Base-by-base conservation (phyloP, 1,284 basidiomycete genomes). In the Ceratobasidium theobromae region DNA sequence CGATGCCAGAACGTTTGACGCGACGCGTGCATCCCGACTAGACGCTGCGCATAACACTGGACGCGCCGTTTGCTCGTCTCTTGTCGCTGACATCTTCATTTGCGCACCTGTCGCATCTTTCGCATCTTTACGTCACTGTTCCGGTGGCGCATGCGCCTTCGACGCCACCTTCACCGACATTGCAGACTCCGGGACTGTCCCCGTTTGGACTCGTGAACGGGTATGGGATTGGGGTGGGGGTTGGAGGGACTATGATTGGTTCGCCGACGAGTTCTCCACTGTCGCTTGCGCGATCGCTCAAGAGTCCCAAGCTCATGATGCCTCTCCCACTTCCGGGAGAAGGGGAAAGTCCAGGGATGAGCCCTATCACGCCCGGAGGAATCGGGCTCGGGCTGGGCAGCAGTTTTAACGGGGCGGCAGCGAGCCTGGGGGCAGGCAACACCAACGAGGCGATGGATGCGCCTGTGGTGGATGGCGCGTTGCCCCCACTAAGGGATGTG, bases 401-500 rank as follows among this genome's bases (percentile, higher is more conserved):
- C n/a, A n/a, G n/a, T n/a, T n/a, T n/a, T n/a, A n/a, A n/a, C n/a
- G n/a, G n/a, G n/a, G n/a, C n/a, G n/a, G n/a, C n/a, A n/a, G n/a
- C n/a, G n/a, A n/a, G n/a, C n/a, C n/a, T 53, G 28, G 54, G 54
- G 11, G 54, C 54, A 18, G 54, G 54, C 32, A 58, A 58, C 25
- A 58, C 27, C 28, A 58, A 58, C 16, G 54, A 58, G 4, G 25
- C 14, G 27, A 58, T 70, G 62, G 70, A 58, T 33, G 38, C 68
- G 45, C 66, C 54, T 35, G 49, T 57, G 14, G 70, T 64, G 3
- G 77, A 79, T 68, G 71, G 73, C n/a, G 75, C 74, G 16, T 72
- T 78, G 67, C 77, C 77, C 1, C 72, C 73, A 9, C 57, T 76
- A 33, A 72, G 77, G 51, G 77, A 79, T 58, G 72, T 79, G 54